Evolutionary conservation across 2,329 filamentous ascomycete species (phyloP), one percentile per base, ranked within the genome.

Genomic region (Fusarium sp.): DNA sequence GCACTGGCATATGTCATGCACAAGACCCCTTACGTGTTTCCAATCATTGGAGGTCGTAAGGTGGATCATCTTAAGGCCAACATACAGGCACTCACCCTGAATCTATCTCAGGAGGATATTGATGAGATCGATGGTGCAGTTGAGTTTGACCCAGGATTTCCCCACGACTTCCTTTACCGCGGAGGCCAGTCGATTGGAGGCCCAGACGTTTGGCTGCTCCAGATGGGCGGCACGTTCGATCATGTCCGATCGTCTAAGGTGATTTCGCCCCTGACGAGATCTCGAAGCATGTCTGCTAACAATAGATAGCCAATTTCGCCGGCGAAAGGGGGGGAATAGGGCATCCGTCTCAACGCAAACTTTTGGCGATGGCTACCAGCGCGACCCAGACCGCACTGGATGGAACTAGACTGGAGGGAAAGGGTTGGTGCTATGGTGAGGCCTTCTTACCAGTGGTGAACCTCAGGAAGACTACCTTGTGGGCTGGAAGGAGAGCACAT

Each of bases 1-100:
- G 91, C 91, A 10, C 78, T 94, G 23, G 91, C 91, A 3, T 94
- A 94, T 73, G 88, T 93, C 15, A 85, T 91, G 83, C 84, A 88
- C 67, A 93, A 93, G 79, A 81, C 88, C 1, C 86, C 89, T 0
- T 88, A 92, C 70, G 88, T 93, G 14, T 92, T 92, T 73, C 91
- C 91, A 2, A 88, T 94, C 39, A 82, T 93, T 6, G 91, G 91
- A 12, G 89, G 89, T 1, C 84, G 90, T 12, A 93, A 88, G 69
- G 76, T 91, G 11, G 86, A 89, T 48, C 90, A 94, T 73, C 79
- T 94, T 39, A 85, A 89, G 73, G 83, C 83, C 57, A 93, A 93
- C 71, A 90, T 93, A 67, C 85, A 89, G 71, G 89, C 89, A 0
- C 80, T 94, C 36, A 82, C 81, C 2, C 79, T 93, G 40, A 78